phyloP scores from a whole-genome alignment of 495 filamentous ascomycete genomes.

The Podospora bellae-mahoneyi region DNA sequence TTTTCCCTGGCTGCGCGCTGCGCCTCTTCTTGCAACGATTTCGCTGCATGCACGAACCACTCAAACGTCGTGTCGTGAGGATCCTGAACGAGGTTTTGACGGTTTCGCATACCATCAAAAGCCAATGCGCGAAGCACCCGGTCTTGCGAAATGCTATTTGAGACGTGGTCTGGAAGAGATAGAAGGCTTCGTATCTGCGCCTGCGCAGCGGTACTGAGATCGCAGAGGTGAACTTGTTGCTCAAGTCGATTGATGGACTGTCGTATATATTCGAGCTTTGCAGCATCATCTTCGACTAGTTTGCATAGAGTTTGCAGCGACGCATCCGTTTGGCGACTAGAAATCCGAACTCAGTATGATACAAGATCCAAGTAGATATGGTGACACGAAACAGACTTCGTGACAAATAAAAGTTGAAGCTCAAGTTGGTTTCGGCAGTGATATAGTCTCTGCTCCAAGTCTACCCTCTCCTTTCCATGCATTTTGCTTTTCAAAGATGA shows the following conservation, averaged over 20 bases:
- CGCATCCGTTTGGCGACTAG: background rate
- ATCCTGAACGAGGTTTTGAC: background rate
- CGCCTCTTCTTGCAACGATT: background rate
- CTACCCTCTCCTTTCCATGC: constrained; percentile 22
- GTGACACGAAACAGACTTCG: background rate
- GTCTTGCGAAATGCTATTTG: background rate
- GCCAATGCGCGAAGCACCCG: background rate
- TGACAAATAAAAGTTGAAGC: background rate
- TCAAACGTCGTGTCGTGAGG: background rate
- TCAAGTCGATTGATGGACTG: background rate
- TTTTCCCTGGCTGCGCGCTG: background rate
- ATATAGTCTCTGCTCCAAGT: constrained; percentile 26
- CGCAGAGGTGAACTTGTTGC: background rate
- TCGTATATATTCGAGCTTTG: background rate
- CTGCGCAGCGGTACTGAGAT: background rate
- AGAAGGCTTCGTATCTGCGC: background rate
- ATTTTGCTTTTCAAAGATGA: constrained; percentile 23
- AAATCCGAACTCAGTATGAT: background rate
- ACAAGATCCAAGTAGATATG: background rate
- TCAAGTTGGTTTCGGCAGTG: background rate
- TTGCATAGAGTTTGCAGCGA: background rate
- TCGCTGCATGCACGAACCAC: background rate
- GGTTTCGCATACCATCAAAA: background rate
- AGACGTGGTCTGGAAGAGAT: background rate
- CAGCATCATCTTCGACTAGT: background rate